Percentiles rank a stretch among this genome's conserved stretches.
Conservation (phyloP, 106 monocot species). For the Dendrobium catenatum region DNA sequence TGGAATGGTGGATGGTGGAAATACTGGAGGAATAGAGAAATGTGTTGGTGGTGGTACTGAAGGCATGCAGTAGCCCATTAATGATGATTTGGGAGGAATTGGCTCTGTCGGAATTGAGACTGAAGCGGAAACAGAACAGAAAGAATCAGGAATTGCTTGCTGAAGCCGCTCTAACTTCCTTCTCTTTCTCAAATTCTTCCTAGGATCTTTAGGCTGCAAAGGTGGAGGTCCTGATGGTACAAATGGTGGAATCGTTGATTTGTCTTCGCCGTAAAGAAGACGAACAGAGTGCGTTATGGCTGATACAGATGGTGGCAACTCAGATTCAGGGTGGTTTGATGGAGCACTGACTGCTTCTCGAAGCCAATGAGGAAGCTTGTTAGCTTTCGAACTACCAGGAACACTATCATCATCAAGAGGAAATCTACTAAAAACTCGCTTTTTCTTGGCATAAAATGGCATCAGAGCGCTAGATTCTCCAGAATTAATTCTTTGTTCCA, state of each 20-base stretch:
- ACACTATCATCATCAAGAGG: constrained; percentile 12
- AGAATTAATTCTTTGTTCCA: constrained; percentile 15
- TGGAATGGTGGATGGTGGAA: neutral
- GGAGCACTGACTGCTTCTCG: constrained; percentile 64
- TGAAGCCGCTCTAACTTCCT: constrained; percentile 24
- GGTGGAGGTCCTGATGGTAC: constrained; percentile 47
- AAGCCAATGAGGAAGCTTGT: constrained; percentile 95
- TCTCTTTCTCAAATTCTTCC: constrained; percentile 47
- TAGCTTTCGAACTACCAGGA: constrained; percentile 35
- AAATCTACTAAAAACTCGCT: constrained; percentile 7
- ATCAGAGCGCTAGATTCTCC: constrained; percentile 7
- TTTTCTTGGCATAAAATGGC: constrained; percentile 22
- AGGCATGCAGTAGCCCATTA: too few species aligned
- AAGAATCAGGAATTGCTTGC: constrained; percentile 3
- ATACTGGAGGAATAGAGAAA: neutral
- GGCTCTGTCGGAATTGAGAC: neutral
- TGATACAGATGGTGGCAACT: constrained; percentile 59
- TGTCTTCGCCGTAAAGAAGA: constrained; percentile 65
- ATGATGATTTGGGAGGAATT: neutral
- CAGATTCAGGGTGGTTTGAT: constrained; percentile 25
- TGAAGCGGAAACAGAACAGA: constrained; percentile 10
- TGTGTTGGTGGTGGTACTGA: too few species aligned
- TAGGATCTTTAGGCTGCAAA: constrained; percentile 68
- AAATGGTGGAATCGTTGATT: constrained; percentile 63
- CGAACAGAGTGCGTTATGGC: constrained; percentile 72